These are phyloP conservation scores for Trypanosoma conorhini DNA, from an alignment of 208 protist genomes.

Conservation along the genomic window DNA sequence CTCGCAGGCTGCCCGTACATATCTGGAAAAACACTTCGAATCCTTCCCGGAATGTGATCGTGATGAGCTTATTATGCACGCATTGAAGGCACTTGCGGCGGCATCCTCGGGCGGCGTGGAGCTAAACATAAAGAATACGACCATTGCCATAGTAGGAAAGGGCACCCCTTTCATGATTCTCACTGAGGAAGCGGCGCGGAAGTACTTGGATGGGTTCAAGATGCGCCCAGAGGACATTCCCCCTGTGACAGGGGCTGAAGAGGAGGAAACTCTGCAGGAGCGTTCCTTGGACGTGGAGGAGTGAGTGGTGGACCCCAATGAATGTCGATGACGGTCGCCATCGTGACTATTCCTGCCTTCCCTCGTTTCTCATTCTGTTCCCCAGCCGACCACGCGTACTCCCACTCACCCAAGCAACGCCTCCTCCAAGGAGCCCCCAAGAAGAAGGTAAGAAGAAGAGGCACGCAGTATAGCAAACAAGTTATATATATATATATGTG, in stretches of 20 bases:
- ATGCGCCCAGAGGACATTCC: slow-evolving; percentile 81
- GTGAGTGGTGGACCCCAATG: slow-evolving; percentile 27
- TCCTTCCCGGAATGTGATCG: slow-evolving; percentile 84
- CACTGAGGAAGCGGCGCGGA: slow-evolving; percentile 78
- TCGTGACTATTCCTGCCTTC: background rate
- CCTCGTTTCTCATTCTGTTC: slow-evolving; percentile 5
- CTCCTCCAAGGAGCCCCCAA: background rate
- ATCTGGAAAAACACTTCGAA: slow-evolving; percentile 98
- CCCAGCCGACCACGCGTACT: background rate
- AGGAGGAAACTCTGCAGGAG: slow-evolving; percentile 60
- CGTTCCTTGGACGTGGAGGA: slow-evolving; percentile 84
- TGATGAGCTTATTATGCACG: slow-evolving; percentile 93
- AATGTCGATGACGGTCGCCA: background rate
- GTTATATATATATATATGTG: background rate
- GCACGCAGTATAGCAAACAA: background rate
- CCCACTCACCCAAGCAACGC: background rate
- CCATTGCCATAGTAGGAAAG: slow-evolving; percentile 92
- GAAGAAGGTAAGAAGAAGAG: slow-evolving; percentile 8
- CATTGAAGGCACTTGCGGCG: slow-evolving; percentile 92
- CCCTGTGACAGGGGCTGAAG: slow-evolving; percentile 43
- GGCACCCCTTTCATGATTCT: slow-evolving; percentile 86
- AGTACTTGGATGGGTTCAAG: slow-evolving; percentile 85
- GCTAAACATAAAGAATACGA: slow-evolving; percentile 92
- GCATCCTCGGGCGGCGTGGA: slow-evolving; percentile 90
- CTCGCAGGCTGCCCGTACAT: slow-evolving; percentile 98